These are phyloP conservation scores for Yamadazyma dendronema DNA, from an alignment of 1,139 yeast species.

Conservation along the genomic window DNA sequence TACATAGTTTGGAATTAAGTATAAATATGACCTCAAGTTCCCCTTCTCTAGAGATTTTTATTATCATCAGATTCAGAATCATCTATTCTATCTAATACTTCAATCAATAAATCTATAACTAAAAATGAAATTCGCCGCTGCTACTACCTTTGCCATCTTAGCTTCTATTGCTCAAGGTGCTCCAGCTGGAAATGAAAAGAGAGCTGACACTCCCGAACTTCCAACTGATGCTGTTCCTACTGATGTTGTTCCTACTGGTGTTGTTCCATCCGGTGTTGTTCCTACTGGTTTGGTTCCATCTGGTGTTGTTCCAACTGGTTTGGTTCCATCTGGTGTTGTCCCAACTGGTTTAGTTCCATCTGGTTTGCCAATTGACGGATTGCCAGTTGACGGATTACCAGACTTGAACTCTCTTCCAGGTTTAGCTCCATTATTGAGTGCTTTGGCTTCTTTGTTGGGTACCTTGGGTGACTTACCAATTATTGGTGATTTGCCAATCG, in stretches of 20 bases:
- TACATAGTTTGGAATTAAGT: too few relatives aligned
- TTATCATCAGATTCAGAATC: conserved; percentile 1
- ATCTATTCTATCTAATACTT: conserved; percentile 1
- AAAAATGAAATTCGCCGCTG: conserved; percentile 12
- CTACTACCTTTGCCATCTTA: conserved; percentile 8
- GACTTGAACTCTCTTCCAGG: conserved; percentile 1
- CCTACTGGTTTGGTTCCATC: conserved; percentile 8
- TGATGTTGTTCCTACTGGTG: conserved; percentile 8
- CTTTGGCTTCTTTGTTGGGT: conserved; percentile 9
- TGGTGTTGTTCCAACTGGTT: conserved; percentile 9
- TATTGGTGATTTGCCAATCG: conserved; percentile 11
- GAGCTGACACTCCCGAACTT: conserved; percentile 6
- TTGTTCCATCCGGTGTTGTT: conserved; percentile 6
- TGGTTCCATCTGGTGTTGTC: conserved; percentile 10
- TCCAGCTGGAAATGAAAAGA: conserved; percentile 7
- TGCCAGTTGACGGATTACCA: conserved; percentile 7
- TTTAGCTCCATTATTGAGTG: conserved; percentile 7
- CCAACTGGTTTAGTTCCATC: conserved; percentile 9
- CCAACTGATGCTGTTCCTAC: conserved; percentile 8
- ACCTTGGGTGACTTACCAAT: conserved; percentile 11
- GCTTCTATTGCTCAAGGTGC: conserved; percentile 11
- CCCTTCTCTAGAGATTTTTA: background rate
- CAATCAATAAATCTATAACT: conserved; percentile 1
- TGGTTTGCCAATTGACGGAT: conserved; percentile 6
- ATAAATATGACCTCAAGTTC: conserved; percentile 2